A percentile compares a stretch with the other conserved stretches of the same genome.
phyloP scores from a whole-genome alignment of 768 basidiomycete genomes.

The Mycena latifolia region DNA sequence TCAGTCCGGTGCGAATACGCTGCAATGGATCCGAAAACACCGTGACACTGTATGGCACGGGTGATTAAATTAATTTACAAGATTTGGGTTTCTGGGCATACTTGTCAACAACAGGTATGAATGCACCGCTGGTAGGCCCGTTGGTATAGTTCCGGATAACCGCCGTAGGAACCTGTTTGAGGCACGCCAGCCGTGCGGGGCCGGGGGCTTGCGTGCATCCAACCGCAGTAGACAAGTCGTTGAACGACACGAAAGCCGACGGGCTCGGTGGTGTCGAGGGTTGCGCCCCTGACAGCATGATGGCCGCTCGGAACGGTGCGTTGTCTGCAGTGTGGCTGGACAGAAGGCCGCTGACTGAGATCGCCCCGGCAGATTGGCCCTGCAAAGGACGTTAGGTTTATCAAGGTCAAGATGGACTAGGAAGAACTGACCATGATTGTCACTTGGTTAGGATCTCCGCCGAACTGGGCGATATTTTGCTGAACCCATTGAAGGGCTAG shows the following conservation, averaged over 20 bases:
- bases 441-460: conserved; percentile 53
- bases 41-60: conserved; percentile 9
- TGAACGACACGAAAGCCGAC: conserved; percentile 24
- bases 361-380: conserved; percentile 30
- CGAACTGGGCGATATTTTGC: conserved; percentile 58
- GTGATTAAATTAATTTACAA: not conserved
- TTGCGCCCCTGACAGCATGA: conserved; percentile 29
- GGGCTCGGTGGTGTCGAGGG: conserved; percentile 4
- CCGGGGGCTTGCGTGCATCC: conserved; percentile 38
- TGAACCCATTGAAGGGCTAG: conserved; percentile 53
- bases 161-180: conserved; percentile 37
- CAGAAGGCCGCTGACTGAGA: conserved; percentile 10
- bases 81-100: not conserved
- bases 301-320: conserved; percentile 32
- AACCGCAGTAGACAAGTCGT: conserved; percentile 28
- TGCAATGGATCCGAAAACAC: conserved; percentile 31
- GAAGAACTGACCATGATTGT: conserved; percentile 41
- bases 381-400: not conserved
- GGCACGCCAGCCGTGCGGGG: conserved; percentile 37
- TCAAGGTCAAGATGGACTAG: too few species aligned
- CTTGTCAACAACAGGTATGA: conserved; percentile 28
- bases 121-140: conserved; percentile 21
- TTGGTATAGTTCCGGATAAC: conserved; percentile 36
- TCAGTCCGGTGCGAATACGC: conserved; percentile 32
- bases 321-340: conserved; percentile 1